Evolutionary conservation across 2,329 filamentous ascomycete genomes (phyloP), one percentile per base, ranked within the genome.

Genomic region (Colletotrichum viniferum): DNA sequence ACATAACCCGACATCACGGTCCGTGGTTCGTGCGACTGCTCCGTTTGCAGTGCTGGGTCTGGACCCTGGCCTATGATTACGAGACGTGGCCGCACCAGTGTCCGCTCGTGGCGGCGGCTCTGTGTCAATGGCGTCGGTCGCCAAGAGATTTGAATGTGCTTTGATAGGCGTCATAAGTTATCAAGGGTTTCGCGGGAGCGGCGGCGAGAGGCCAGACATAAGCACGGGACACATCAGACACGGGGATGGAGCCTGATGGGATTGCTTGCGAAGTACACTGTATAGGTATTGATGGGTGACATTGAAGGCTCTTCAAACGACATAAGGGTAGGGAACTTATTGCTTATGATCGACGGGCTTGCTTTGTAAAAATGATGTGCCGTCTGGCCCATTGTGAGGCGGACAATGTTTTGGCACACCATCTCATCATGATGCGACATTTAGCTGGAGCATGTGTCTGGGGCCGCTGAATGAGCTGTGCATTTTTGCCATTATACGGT

Each of bases 381-480:
- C 52, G 61, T 65, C 68, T 48, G 68, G 72, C 36, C 65, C 18
- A 63, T 18, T 52, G 32, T 32, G 69, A 68, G 56, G 69, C 62
- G 55, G 73, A 21, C 62, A 43, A 43, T 28, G 26, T 75, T 73
- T 63, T 56, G 62, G 69, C 32, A 75, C 69, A 75, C 69, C 69
- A 30, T 75, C 69, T 73, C 26, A 58, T 56, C 38, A 36, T 68
- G 73, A 72, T 75, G 73, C 62, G 73, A 75, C 73, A 75, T 26
- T 38, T 56, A 28, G 73, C 63, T 7, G 26, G 69, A 75, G 69
- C 56, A 72, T 67, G 56, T 75, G 56, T 73, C 56, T 8, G 73
- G 66, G 56, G 12, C 48, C 56, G 14, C 55, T 43, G 21, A 14
- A 18, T 62, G 73, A 73, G 38, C 73, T 72, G 63, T 73, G 73